Evolutionary conservation across 257 asterid genomes (phyloP), one percentile per base, ranked within the genome.

Genomic region (Primulina eburnea): DNA sequence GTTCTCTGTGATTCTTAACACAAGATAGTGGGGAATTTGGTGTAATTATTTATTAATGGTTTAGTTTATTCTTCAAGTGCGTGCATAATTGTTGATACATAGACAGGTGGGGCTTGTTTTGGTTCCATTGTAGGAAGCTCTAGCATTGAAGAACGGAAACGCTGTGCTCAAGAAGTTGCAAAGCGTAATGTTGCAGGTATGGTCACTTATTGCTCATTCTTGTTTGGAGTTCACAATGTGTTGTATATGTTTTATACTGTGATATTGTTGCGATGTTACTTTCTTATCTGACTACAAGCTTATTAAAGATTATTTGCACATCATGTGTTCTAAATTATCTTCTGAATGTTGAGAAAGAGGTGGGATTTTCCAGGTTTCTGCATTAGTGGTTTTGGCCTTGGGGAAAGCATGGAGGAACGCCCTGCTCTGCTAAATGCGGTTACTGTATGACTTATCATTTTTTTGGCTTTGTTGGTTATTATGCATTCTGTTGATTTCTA

Each of bases 71-170:
- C 32, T 20, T 55, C 73, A 72, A 59, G 53, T 52, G 34, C 32
- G 34, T 33, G 63, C n/a, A 38, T 75, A 53, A 77, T 60, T 68
- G 21, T 57, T 77, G 58, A 65, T 18, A 34, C 56, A 57, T 75
- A 93, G 97, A 71, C 89, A 79, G 87, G 84, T 66, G 90, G 87
- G 76, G 90, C 96, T 66, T 76, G 86, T 75, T 90, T 93, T 81
- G 99, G 99, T 69, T 87, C 97, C 74, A 71, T 90, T 35, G 99
- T 90, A 34, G 99, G 99, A 79, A 97, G 96, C 76, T 87, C 96
- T 69, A 78, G 73, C 11, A 75, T 84, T 70, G 88, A 81, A 67
- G 95, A 83, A 65, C 85, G 99, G 60, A 83, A n/a, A 64, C 78
- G 78, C 60, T 93, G 96, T 81, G 88, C 97, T 1, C 85, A 84